These are phyloP conservation scores for Sarocladiaceae sp. DNA, from an alignment of 2,329 filamentous ascomycete genomes.

Conservation along the genomic window DNA sequence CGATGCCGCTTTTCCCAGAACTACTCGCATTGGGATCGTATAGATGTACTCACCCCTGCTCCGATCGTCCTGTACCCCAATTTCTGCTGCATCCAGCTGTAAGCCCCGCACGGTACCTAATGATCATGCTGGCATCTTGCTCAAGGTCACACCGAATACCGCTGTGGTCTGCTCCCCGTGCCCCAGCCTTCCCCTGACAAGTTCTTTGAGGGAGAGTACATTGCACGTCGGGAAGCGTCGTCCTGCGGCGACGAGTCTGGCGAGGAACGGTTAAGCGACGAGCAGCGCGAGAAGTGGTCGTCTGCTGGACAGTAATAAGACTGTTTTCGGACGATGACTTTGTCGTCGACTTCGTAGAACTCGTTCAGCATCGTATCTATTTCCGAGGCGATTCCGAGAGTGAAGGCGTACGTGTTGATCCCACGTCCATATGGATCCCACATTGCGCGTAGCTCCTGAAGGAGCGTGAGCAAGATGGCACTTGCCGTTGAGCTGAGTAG, in stretches of 20 bases:
- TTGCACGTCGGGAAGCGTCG: not conserved
- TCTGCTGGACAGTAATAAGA: constrained; percentile 11
- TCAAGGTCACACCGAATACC: not conserved
- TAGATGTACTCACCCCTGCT: no score
- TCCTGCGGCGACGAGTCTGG: no score
- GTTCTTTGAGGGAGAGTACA: not conserved
- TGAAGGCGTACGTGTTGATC: constrained; percentile 21
- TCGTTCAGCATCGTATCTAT: constrained; percentile 24
- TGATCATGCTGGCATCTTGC: not conserved
- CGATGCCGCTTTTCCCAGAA: no score
- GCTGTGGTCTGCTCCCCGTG: not conserved
- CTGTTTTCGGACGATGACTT: constrained; percentile 12
- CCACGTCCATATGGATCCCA: constrained; percentile 21
- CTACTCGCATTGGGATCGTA: no score
- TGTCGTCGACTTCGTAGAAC: constrained; percentile 18
- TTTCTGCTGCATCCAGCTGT: no score
- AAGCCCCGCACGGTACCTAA: not conserved
- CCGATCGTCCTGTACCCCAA: not conserved
- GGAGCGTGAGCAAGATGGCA: constrained; percentile 15
- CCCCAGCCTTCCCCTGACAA: not conserved
- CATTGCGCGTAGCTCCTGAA: constrained; percentile 20
- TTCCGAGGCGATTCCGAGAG: constrained; percentile 22
- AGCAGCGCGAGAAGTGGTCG: not conserved
- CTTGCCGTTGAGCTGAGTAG: not conserved
- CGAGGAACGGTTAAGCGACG: not conserved